phyloP scores from a whole-genome alignment of 2,329 filamentous ascomycete species.

The Macrophomina tecta region DNA sequence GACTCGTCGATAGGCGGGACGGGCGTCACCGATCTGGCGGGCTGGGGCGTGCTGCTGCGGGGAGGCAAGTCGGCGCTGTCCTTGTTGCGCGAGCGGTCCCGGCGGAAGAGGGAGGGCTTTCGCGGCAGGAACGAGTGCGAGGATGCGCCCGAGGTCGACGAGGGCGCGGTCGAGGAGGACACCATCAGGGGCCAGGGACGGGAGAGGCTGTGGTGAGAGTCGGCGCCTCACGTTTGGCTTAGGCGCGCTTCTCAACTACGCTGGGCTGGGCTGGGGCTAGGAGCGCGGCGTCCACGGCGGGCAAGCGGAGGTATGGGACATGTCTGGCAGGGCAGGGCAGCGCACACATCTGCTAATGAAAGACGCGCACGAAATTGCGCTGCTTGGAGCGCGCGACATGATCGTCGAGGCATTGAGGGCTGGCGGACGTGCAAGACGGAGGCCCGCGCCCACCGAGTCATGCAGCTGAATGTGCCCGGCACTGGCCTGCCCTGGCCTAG shows the following conservation, averaged over 20 bases:
- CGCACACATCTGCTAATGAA: conserved; percentile 13
- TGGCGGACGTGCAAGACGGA: conserved; percentile 7
- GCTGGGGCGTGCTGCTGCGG: conserved; percentile 25
- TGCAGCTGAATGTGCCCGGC: neutral
- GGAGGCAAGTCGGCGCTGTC: conserved; percentile 19
- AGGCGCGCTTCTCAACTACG: conserved; percentile 18
- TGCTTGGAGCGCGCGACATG: conserved; percentile 8
- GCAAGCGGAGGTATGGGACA: conserved; percentile 17
- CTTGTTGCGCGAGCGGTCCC: conserved; percentile 22
- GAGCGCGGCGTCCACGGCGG: conserved; percentile 18
- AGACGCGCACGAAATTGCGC: conserved; percentile 12
- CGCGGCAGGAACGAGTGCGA: conserved; percentile 26
- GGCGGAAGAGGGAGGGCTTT: conserved; percentile 27
- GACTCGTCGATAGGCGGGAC: conserved; percentile 29
- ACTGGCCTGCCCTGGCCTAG: neutral
- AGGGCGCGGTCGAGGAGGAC: conserved; percentile 21
- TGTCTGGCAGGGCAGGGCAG: neutral
- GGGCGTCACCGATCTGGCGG: conserved; percentile 23
- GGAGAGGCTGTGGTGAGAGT: conserved; percentile 5
- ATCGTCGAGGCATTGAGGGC: conserved; percentile 23
- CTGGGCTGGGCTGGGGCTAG: conserved; percentile 1
- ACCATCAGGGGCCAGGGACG: conserved; percentile 25
- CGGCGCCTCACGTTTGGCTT: conserved; percentile 9
- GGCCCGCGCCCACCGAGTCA: conserved; percentile 17
- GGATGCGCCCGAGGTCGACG: conserved; percentile 8